Base-by-base conservation (phyloP, 2,329 filamentous ascomycete genomes). In the Fusarium duplospermum region DNA sequence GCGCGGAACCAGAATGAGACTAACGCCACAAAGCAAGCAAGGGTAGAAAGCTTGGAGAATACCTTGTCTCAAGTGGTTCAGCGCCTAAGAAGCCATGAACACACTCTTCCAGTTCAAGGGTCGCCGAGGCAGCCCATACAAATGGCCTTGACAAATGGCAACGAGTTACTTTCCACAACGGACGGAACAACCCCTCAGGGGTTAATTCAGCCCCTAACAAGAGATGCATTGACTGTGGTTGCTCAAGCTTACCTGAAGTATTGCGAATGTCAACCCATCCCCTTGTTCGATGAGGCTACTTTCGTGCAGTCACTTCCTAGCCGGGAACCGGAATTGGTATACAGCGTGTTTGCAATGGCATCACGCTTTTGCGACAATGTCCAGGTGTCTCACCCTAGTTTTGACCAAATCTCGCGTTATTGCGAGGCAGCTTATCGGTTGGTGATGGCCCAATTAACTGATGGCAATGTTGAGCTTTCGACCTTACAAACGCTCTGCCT, bases 181-280 rank as follows among this genome's bases (percentile, higher is more conserved):
- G 29, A 8, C 0, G 3, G 6, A 31, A 13, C 10, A 33, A 31
- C 8, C 8, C 20, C 27, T 5, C 27, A 4, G 5, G 22, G 18
- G 4, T 7, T 7, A 13, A n/a, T 14, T 20, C 27, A 54, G 2
- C 27, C 50, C 20, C 50, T 5, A 4, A 20, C 16, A 5, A 31
- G 22, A n/a, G 42, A 60, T 14, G 5, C 6, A 16, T 50, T 60
- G 56, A 29, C 20, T 36, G 29, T 18, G 10, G 22, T 63, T 13
- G 67, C 58, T 13, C 11, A n/a, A n/a, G 24, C 18, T 35, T 70
- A 70, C 18, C 62, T 62, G 14, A 27, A 31, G 11, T 66, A 50
- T 35, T 66, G 67, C 33, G 67, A 70, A 22, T 59, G 58, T 27
- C 67, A 70, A 35, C 67, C 67, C 11, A 42, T 70, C 18, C 63